phyloP scores from a whole-genome alignment of 1,139 yeast genomes.

The Saccharomyces pastorianus region DNA sequence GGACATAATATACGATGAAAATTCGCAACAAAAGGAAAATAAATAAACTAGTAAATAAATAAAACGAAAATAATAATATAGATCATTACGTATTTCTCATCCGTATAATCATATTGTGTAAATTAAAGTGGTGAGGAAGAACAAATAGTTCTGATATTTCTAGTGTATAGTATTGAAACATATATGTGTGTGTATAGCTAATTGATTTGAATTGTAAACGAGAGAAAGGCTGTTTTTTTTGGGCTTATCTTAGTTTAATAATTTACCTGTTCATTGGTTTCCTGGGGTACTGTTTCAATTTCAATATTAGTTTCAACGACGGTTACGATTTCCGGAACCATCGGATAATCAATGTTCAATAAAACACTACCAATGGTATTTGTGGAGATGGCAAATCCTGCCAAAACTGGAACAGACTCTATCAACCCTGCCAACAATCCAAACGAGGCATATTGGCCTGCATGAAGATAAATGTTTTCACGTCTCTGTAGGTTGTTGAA shows the following conservation, averaged over 20 bases:
- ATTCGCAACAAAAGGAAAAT: conserved; percentile 2
- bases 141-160: not conserved
- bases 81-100: not conserved
- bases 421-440: conserved; percentile 25
- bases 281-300: not conserved
- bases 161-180: not conserved
- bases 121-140: no score
- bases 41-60: not conserved
- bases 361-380: conserved; percentile 27
- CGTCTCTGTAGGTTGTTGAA: conserved; percentile 21
- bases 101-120: not conserved
- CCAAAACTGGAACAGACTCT: conserved; percentile 25
- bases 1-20: conserved; percentile 27
- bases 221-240: not conserved
- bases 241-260: not conserved
- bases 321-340: not conserved
- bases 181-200: not conserved
- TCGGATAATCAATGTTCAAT: conserved; percentile 17
- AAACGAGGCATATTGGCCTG: conserved; percentile 27
- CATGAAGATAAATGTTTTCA: conserved; percentile 17
- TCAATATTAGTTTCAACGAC: no score
- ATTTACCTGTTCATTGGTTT: not conserved
- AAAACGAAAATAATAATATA: not conserved
- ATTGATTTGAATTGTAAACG: not conserved
- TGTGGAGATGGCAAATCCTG: conserved; percentile 25